Percentiles rank a stretch among this genome's conserved stretches.
These are phyloP conservation scores for Cercospora canescens DNA, from an alignment of 2,329 filamentous ascomycete genomes.

Conservation along the genomic window DNA sequence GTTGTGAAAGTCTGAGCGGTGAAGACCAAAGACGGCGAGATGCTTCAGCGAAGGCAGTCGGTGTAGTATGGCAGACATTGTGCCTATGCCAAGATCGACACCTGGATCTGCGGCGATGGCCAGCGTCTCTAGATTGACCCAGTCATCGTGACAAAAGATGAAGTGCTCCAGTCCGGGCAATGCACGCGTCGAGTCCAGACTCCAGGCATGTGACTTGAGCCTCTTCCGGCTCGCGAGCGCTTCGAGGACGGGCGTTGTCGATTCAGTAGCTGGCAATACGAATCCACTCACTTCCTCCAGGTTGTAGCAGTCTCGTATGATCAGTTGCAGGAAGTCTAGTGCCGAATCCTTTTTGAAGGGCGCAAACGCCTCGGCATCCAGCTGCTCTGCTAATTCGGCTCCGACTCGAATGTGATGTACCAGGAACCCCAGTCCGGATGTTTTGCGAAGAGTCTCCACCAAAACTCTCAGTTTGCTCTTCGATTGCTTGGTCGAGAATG, in stretches of 20 bases:
- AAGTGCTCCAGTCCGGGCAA: slow-evolving; percentile 53
- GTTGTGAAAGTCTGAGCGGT: slow-evolving; percentile 56
- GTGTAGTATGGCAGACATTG: slow-evolving; percentile 55
- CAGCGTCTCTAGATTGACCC: slow-evolving; percentile 54
- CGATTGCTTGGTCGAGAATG: slow-evolving; percentile 29
- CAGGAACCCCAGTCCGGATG: slow-evolving; percentile 51
- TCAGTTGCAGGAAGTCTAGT: slow-evolving; percentile 53
- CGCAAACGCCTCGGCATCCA: slow-evolving; percentile 33
- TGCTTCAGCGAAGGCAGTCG: slow-evolving; percentile 55
- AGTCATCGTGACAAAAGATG: slow-evolving; percentile 54
- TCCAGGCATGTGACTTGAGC: slow-evolving; percentile 58
- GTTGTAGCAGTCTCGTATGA: slow-evolving; percentile 61
- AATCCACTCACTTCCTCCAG: slow-evolving; percentile 57
- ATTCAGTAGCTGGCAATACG: slow-evolving; percentile 40
- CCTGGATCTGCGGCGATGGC: slow-evolving; percentile 50
- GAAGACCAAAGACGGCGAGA: slow-evolving; percentile 56
- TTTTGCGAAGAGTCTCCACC: slow-evolving; percentile 55
- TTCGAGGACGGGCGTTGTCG: slow-evolving; percentile 36
- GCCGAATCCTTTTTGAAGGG: slow-evolving; percentile 47
- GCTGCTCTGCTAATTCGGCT: slow-evolving; percentile 45
- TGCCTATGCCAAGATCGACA: slow-evolving; percentile 52
- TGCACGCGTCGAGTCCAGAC: slow-evolving; percentile 39
- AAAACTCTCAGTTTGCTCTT: slow-evolving; percentile 56
- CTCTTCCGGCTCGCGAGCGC: slow-evolving; percentile 56
- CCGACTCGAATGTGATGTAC: slow-evolving; percentile 57